These are phyloP conservation scores for Orbilia brochopaga DNA, from an alignment of 2,329 filamentous ascomycete genomes.

Conservation along the genomic window DNA sequence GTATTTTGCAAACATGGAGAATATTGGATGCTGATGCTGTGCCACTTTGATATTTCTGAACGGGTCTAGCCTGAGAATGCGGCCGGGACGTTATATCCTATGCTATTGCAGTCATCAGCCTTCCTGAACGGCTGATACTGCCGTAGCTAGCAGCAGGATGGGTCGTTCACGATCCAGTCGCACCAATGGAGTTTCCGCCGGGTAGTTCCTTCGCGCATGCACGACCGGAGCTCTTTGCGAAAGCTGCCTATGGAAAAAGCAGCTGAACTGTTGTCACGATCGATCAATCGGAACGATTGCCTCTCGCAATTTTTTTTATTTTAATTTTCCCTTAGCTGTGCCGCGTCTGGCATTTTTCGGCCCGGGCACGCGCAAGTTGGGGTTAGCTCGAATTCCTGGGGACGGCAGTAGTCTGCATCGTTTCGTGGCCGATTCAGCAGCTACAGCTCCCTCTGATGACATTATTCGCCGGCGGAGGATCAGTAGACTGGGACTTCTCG, in stretches of 20 bases:
- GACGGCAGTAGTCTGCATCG: neutral
- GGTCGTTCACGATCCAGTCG: neutral
- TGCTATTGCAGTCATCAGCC: neutral
- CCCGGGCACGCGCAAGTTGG: neutral
- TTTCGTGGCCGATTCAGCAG: neutral
- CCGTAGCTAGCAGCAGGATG: neutral
- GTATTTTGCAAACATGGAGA: no score
- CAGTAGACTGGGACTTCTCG: no score
- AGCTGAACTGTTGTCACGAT: neutral
- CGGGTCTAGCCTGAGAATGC: no score
- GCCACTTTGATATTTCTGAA: no score
- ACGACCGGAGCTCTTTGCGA: neutral
- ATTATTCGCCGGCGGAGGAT: neutral
- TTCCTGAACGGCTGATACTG: slow-evolving; percentile 9
- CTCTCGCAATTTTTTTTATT: slow-evolving; percentile 5
- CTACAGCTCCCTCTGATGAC: neutral
- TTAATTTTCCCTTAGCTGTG: no score
- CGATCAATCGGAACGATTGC: slow-evolving; percentile 1
- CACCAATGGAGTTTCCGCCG: neutral
- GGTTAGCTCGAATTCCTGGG: neutral
- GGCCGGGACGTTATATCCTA: no score
- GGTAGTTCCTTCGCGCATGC: neutral
- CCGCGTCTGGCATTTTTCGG: neutral
- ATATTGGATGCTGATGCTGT: no score
- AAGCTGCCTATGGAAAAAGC: neutral